These are phyloP conservation scores for Agaricus sinodeliciosus DNA, from an alignment of 768 basidiomycete species.

Conservation along the genomic window DNA sequence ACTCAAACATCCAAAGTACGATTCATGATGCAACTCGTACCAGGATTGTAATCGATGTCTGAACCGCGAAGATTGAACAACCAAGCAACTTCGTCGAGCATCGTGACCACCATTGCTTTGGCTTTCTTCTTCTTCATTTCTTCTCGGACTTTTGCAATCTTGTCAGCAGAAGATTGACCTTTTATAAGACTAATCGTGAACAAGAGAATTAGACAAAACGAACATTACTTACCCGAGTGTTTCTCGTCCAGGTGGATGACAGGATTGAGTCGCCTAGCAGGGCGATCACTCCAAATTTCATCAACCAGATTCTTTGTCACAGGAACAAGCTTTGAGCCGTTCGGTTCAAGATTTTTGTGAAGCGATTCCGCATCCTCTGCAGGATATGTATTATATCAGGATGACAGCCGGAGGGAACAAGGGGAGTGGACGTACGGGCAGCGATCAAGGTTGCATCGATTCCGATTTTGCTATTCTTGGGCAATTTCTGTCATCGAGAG, in stretches of 20 bases:
- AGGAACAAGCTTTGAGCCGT: slow-evolving; percentile 59
- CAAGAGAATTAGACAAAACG: slow-evolving; percentile 2
- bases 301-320: slow-evolving; percentile 74
- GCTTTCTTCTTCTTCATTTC: slow-evolving; percentile 56
- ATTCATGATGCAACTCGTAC: slow-evolving; percentile 17
- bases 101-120: slow-evolving; percentile 76
- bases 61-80: slow-evolving; percentile 87
- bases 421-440: slow-evolving; percentile 37
- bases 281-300: slow-evolving; percentile 68
- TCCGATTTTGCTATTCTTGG: slow-evolving; percentile 59
- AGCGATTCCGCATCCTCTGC: slow-evolving; percentile 64
- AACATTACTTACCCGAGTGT: slow-evolving; percentile 51
- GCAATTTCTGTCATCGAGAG: slow-evolving; percentile 43
- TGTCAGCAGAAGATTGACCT: slow-evolving; percentile 60
- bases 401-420: neutral
- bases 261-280: slow-evolving; percentile 57
- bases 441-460: slow-evolving; percentile 77
- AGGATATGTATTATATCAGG: neutral
- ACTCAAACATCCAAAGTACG: neutral
- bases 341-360: slow-evolving; percentile 44
- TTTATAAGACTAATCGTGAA: neutral
- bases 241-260: slow-evolving; percentile 67
- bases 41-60: slow-evolving; percentile 84
- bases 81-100: slow-evolving; percentile 95
- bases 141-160: slow-evolving; percentile 60